Base-by-base conservation (phyloP, 345 rosid species). In the Eucalyptus cloeziana region DNA sequence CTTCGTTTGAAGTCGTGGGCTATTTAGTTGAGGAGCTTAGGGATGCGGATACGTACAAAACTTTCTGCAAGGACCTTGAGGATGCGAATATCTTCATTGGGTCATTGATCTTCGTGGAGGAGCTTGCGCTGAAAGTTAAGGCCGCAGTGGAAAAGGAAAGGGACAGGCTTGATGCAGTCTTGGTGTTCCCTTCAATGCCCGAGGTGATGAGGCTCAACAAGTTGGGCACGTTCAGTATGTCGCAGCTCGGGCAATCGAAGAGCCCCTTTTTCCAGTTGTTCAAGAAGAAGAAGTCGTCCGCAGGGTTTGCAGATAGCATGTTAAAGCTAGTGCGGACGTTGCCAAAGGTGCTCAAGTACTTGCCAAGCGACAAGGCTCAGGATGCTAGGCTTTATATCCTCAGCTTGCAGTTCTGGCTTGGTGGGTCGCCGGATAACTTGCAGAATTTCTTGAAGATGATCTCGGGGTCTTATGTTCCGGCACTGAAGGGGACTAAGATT, bases 151-250 rank as follows among this genome's bases (percentile, higher is more conserved):
- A 98, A 96, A 98, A 95, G 87, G 94, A 97, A 69, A 94, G 99
- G 93, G 99, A 97, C 88, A 94, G 99, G 91, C 95, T 98, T 88
- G 98, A 98, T 87, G 98, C 99, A 8, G 99, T 98, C 86, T 94
- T 98, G 86, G 99, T 98, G 79, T 98, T 98, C 95, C 99, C 99
- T 90, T 98, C 98, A 52, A 98, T 98, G 99, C 99, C 99, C 54
- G 99, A 97, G 92, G 98, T 98, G 69, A 98, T 98, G 99, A 96
- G 99, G 92, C 93, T 98, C 1, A 98, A 97, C 94, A 98, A 98
- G 89, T 92, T 98, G 91, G 99, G 99, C 58, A 97, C 99, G 81
- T 98, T 98, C 86, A 96, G 97, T 49, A 98, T 98, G 99, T 96
- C 99, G 62, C 99, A 98, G 90, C 94, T 98, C 43, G 99, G 99